Percentiles rank a stretch among this genome's conserved stretches.
Conservation (phyloP, 495 filamentous ascomycete genomes). For the Achaetomiella virescens region DNA sequence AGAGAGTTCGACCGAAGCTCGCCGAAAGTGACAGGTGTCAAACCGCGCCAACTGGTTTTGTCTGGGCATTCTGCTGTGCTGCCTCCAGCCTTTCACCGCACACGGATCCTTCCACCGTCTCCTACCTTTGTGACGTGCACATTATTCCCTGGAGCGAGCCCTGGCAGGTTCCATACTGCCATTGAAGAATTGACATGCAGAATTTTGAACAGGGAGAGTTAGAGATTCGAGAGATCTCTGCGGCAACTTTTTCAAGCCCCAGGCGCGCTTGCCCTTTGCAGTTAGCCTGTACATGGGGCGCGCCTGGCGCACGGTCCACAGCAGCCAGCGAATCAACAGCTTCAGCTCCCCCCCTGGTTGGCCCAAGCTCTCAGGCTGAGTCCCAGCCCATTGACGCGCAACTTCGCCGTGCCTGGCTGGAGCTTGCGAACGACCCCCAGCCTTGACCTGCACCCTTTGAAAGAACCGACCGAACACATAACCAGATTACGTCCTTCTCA, state of each 20-base stretch:
- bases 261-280: constrained; percentile 4
- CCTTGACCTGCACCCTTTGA: constrained; percentile 5
- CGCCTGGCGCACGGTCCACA: neutral
- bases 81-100: neutral
- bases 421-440: constrained; percentile 17
- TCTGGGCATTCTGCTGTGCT: constrained; percentile 4
- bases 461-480: constrained; percentile 1
- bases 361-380: constrained; percentile 28
- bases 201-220: neutral
- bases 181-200: neutral
- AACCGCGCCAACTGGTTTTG: constrained; percentile 14
- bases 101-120: neutral
- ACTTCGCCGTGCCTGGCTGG: constrained; percentile 27
- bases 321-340: constrained; percentile 12
- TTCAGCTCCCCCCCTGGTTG: constrained; percentile 10
- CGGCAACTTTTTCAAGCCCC: constrained; percentile 1
- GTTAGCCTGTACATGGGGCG: neutral
- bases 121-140: neutral
- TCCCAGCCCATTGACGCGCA: constrained; percentile 28
- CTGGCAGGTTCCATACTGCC: neutral
- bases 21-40: constrained; percentile 13
- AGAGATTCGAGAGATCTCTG: neutral
- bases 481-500: neutral
- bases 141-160: neutral
- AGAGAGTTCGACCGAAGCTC: neutral